phyloP scores from a whole-genome alignment of 441 rosid species.

The Iberis amara region DNA sequence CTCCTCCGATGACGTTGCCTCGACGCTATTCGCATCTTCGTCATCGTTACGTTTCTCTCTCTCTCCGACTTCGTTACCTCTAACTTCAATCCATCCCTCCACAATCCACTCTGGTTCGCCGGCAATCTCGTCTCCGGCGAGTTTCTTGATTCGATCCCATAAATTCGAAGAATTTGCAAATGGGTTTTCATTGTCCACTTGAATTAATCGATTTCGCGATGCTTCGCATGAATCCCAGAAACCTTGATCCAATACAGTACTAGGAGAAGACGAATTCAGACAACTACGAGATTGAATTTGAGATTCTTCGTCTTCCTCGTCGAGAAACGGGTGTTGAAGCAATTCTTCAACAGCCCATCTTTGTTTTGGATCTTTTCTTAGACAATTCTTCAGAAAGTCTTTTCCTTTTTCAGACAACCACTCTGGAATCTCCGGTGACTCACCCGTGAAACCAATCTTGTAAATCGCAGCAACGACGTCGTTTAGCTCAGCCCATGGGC shows the following conservation, averaged over 20 bases:
- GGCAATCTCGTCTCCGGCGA: constrained; percentile 32
- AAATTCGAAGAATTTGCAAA: constrained; percentile 8
- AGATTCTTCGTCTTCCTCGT: constrained; percentile 14
- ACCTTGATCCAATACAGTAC: constrained; percentile 59
- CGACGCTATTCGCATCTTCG: constrained; percentile 21
- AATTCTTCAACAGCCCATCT: constrained; percentile 55
- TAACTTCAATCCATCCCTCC: constrained; percentile 64
- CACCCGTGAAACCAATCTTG: constrained; percentile 66
- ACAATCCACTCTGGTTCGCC: constrained; percentile 34
- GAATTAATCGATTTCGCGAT: constrained; percentile 30
- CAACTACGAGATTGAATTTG: constrained; percentile 8
- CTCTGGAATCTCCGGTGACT: constrained; percentile 54
- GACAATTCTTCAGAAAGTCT: constrained; percentile 63
- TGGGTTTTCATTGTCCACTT: constrained; percentile 13
- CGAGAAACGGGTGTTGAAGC: constrained; percentile 64
- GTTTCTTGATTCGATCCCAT: constrained; percentile 39
- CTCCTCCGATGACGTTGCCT: constrained; percentile 29
- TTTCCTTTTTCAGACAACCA: constrained; percentile 52
- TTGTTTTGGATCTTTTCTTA: constrained; percentile 47
- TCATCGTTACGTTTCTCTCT: constrained; percentile 23
- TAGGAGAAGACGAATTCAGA: constrained; percentile 46
- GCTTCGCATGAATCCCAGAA: constrained; percentile 57
- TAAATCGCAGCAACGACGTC: constrained; percentile 65
- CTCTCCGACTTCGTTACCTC: constrained; percentile 40
- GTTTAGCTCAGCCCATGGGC: constrained; percentile 60